These are phyloP conservation scores for Aspergillus baeticus DNA, from an alignment of 495 filamentous ascomycete genomes.

Conservation along the genomic window DNA sequence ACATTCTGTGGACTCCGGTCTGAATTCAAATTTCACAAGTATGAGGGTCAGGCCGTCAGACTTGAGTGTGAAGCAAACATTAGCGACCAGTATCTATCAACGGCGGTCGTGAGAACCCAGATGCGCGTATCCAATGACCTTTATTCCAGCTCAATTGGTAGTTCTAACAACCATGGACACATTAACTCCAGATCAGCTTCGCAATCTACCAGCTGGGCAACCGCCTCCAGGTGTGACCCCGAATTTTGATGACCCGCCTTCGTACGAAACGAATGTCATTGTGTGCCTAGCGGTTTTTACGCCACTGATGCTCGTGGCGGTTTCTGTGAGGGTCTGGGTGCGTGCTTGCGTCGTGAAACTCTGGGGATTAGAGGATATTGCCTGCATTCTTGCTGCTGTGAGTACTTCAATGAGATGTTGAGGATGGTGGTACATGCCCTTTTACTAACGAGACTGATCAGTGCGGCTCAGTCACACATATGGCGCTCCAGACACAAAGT, in stretches of 20 bases:
- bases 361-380: slow-evolving; percentile 9
- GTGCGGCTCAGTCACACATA: slow-evolving; percentile 4
- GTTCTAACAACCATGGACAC: too few species aligned
- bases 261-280: not conserved
- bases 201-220: not conserved
- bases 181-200: too few species aligned
- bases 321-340: not conserved
- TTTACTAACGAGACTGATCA: slow-evolving; percentile 1
- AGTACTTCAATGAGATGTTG: not conserved
- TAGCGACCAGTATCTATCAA: too few species aligned
- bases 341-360: not conserved
- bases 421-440: too few species aligned
- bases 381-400: slow-evolving; percentile 5
- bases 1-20: too few species aligned
- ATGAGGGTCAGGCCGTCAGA: too few species aligned
- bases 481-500: slow-evolving; percentile 7
- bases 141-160: too few species aligned
- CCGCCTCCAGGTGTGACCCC: slow-evolving; percentile 2
- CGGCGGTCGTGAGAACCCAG: too few species aligned
- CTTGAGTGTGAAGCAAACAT: too few species aligned
- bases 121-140: too few species aligned
- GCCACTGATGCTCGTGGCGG: slow-evolving; percentile 1
- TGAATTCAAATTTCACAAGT: too few species aligned
- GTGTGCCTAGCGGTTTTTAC: not conserved
- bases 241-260: slow-evolving; percentile 1